These are phyloP conservation scores for Podospora appendiculata DNA, from an alignment of 495 filamentous ascomycete species.

Conservation along the genomic window DNA sequence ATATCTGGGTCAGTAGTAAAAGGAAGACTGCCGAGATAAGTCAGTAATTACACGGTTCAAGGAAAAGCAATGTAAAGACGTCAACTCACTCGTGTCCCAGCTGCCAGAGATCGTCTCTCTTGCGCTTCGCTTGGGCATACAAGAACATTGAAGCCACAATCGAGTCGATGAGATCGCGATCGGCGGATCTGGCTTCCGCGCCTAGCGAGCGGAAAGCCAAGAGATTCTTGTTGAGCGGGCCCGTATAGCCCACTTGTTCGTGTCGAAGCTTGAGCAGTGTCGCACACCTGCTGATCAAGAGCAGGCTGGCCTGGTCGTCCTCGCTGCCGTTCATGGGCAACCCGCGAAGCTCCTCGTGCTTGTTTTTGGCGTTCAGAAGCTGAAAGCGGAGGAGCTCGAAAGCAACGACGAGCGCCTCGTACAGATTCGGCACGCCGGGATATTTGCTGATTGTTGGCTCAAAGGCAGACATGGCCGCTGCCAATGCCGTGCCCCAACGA, in stretches of 20 bases:
- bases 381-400: slow-evolving; percentile 73
- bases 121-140: slow-evolving; percentile 64
- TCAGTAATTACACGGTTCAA: slow-evolving; percentile 24
- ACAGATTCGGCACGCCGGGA: slow-evolving; percentile 38
- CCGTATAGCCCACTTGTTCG: slow-evolving; percentile 82
- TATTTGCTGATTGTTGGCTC: slow-evolving; percentile 53
- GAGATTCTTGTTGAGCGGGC: slow-evolving; percentile 83
- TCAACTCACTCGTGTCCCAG: slow-evolving; percentile 61
- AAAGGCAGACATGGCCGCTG: slow-evolving; percentile 55
- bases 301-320: slow-evolving; percentile 56
- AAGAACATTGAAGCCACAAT: slow-evolving; percentile 71
- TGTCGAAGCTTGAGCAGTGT: slow-evolving; percentile 77
- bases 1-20: slow-evolving; percentile 80
- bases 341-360: slow-evolving; percentile 42
- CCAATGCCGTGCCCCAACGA: slow-evolving; percentile 72
- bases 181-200: slow-evolving; percentile 63
- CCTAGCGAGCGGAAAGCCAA: slow-evolving; percentile 80
- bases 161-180: slow-evolving; percentile 79
- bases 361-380: slow-evolving; percentile 59
- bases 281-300: slow-evolving; percentile 78
- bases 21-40: slow-evolving; percentile 53
- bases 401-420: slow-evolving; percentile 52
- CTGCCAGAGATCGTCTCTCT: slow-evolving; percentile 60
- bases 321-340: slow-evolving; percentile 42
- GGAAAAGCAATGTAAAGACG: not conserved